phyloP scores from a whole-genome alignment of 257 asterid genomes.

The Gardenia jasminoides region DNA sequence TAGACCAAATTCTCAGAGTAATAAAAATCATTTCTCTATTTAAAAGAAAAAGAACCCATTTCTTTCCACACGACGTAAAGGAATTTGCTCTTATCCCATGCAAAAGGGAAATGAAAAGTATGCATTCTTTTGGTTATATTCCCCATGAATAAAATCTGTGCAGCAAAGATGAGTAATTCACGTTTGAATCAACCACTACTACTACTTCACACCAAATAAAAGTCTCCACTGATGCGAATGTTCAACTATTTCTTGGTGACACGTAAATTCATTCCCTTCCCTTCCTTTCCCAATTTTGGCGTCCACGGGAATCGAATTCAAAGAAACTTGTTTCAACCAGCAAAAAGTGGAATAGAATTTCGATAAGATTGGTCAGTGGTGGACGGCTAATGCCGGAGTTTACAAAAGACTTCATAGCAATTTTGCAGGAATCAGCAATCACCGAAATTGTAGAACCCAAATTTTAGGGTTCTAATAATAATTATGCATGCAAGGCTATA shows the following conservation, averaged over 20 bases:
- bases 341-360: neutral
- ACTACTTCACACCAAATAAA: neutral
- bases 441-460: too few relatives aligned
- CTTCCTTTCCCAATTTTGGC: neutral
- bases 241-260: neutral
- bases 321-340: neutral
- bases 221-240: neutral
- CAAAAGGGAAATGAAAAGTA: neutral
- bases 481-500: too few relatives aligned
- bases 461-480: too few relatives aligned
- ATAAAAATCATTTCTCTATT: too few relatives aligned
- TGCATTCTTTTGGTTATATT: neutral
- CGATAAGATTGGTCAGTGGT: neutral
- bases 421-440: neutral
- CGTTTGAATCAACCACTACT: neutral
- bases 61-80: neutral
- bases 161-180: neutral
- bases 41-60: too few relatives aligned
- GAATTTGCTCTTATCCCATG: slow-evolving; percentile 11
- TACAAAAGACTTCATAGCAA: neutral
- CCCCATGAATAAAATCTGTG: neutral
- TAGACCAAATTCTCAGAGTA: neutral
- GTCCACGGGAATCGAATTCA: neutral
- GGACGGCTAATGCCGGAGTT: neutral
- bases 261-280: neutral